These are phyloP conservation scores for Paecilomyces formosus DNA, from an alignment of 2,329 filamentous ascomycete species.

Conservation along the genomic window DNA sequence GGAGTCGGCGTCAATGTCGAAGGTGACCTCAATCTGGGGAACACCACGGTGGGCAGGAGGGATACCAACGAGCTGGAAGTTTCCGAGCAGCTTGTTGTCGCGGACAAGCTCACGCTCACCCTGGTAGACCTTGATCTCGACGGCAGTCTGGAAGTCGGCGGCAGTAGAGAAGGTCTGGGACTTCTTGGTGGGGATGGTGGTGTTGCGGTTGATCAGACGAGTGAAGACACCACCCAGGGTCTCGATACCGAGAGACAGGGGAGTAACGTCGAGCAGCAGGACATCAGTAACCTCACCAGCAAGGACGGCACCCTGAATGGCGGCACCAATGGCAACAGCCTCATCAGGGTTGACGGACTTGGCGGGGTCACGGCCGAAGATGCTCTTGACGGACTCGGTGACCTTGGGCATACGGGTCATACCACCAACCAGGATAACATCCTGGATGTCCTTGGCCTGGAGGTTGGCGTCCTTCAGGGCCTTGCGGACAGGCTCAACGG, in stretches of 20 bases:
- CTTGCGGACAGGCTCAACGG: slow-evolving; percentile 90
- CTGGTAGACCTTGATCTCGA: slow-evolving; percentile 99
- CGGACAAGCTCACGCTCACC: slow-evolving; percentile 98
- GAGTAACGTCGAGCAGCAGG: slow-evolving; percentile 89
- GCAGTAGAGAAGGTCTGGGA: slow-evolving; percentile 97
- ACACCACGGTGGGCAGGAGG: slow-evolving; percentile 94
- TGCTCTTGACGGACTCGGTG: slow-evolving; percentile 86
- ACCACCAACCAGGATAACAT: slow-evolving; percentile 95
- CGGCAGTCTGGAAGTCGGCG: slow-evolving; percentile 95
- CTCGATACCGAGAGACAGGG: slow-evolving; percentile 95
- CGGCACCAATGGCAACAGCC: slow-evolving; percentile 94
- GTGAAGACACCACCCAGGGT: slow-evolving; percentile 97
- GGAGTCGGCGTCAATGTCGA: slow-evolving; percentile 96
- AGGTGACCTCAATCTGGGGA: slow-evolving; percentile 94
- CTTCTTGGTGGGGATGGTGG: slow-evolving; percentile 98
- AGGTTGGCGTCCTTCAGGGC: slow-evolving; percentile 91
- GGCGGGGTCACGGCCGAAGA: slow-evolving; percentile 92
- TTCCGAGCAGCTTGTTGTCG: slow-evolving; percentile 97
- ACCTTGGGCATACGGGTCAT: slow-evolving; percentile 99
- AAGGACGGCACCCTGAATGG: slow-evolving; percentile 93
- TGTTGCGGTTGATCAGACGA: slow-evolving; percentile 97
- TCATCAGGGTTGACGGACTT: slow-evolving; percentile 99
- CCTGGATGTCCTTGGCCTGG: slow-evolving; percentile 87
- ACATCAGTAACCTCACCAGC: slow-evolving; percentile 96
- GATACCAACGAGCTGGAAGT: slow-evolving; percentile 98